Percentiles rank a stretch among this genome's conserved stretches.
Evolutionary conservation across 768 basidiomycete genomes (phyloP).

Genomic region (Tylopilus vinaceipallidus): DNA sequence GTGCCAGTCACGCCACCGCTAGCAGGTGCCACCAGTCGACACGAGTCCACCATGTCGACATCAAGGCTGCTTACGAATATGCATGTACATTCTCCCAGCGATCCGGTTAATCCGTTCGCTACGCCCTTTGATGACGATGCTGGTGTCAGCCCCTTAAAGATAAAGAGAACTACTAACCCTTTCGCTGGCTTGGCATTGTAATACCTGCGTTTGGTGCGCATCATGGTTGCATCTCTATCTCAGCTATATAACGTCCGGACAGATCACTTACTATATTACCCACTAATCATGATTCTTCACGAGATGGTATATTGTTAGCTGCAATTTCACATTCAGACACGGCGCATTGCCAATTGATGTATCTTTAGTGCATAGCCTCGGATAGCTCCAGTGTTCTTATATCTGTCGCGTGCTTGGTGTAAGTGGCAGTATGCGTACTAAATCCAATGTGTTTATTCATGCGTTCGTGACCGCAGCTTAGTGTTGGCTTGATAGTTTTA

Average conservation of each 20-base stretch:
- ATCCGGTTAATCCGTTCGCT: conserved; percentile 53
- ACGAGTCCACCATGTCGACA: conserved; percentile 33
- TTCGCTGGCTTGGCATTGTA: conserved; percentile 40
- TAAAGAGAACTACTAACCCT: conserved; percentile 55
- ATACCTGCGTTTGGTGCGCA: neutral
- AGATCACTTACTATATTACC: conserved; percentile 10
- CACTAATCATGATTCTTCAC: conserved; percentile 16
- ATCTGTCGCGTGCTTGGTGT: neutral
- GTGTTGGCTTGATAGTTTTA: too few species aligned
- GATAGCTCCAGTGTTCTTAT: conserved; percentile 4
- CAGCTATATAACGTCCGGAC: neutral
- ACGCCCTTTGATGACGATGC: conserved; percentile 81
- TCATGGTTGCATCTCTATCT: neutral
- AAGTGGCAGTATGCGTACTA: neutral
- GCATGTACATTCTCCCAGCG: conserved; percentile 38
- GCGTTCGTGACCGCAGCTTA: neutral
- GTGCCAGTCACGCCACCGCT: conserved; percentile 13
- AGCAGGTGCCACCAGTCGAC: conserved; percentile 18
- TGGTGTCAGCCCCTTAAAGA: conserved; percentile 28
- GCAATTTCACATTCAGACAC: conserved; percentile 4
- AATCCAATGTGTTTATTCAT: neutral
- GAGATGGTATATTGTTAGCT: conserved; percentile 8
- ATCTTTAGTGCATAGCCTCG: conserved; percentile 23
- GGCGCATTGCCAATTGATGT: conserved; percentile 24
- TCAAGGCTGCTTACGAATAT: conserved; percentile 45